Percentiles rank a stretch among this genome's conserved stretches.
phyloP scores from a whole-genome alignment of 305 asterid genomes.

The Lippia alba region DNA sequence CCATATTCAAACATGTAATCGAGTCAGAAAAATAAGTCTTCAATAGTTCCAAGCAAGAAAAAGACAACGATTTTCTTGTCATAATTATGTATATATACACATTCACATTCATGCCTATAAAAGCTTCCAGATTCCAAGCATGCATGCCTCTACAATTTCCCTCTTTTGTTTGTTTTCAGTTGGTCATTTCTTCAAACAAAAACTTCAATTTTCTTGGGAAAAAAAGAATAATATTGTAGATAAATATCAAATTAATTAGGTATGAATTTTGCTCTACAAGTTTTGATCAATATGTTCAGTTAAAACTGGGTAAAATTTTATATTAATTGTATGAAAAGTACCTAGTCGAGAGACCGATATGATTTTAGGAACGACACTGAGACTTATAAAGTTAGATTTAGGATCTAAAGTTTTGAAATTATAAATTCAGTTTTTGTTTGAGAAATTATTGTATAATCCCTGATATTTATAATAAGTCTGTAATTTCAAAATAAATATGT shows the following conservation, averaged over 20 bases:
- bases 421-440: no score
- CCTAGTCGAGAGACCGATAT: no score
- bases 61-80: background rate
- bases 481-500: no score
- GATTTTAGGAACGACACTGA: no score
- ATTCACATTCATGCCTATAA: background rate
- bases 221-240: background rate
- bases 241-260: background rate
- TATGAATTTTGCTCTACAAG: background rate
- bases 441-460: no score
- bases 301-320: no score
- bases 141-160: slow-evolving; percentile 21
- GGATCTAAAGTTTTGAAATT: no score
- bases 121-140: background rate
- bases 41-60: background rate
- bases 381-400: no score
- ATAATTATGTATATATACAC: background rate
- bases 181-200: background rate
- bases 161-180: slow-evolving; percentile 12
- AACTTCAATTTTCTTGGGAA: background rate
- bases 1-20: slow-evolving; percentile 30
- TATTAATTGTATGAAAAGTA: no score
- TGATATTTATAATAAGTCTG: no score
- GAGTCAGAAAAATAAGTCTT: slow-evolving; percentile 31
- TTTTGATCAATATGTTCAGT: background rate